Evolutionary conservation across 768 basidiomycete species (phyloP).

Genomic region (Fomitopsis serialis): DNA sequence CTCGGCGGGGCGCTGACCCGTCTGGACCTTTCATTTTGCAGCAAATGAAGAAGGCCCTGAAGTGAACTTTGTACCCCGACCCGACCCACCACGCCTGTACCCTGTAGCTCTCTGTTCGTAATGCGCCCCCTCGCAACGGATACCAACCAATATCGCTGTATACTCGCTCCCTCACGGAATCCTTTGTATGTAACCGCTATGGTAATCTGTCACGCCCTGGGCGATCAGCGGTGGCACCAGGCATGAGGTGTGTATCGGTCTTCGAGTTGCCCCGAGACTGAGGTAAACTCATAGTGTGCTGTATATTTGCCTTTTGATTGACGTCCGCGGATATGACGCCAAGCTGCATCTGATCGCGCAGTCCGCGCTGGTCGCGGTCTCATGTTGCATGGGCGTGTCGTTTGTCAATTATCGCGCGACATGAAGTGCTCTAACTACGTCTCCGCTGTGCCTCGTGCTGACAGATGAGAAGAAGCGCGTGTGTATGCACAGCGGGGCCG

Average conservation of each 20-base stretch:
- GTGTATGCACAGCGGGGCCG: neutral
- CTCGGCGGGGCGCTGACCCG: neutral
- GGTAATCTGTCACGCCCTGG: no score
- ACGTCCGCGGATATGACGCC: slow-evolving; percentile 1
- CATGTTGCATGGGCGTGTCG: neutral
- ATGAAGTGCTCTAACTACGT: neutral
- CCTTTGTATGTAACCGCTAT: neutral
- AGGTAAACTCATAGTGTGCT: neutral
- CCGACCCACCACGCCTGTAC: neutral
- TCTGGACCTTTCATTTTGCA: slow-evolving; percentile 20
- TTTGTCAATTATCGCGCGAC: slow-evolving; percentile 3
- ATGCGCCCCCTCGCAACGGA: neutral
- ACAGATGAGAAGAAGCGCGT: neutral
- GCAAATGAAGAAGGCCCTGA: slow-evolving; percentile 82
- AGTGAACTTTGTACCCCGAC: slow-evolving; percentile 29
- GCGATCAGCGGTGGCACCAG: no score
- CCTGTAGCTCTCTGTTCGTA: neutral
- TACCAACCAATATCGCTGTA: neutral
- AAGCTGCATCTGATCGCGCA: slow-evolving; percentile 1
- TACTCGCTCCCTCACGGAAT: neutral
- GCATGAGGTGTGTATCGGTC: neutral
- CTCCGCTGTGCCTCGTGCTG: neutral
- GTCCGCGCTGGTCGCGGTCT: neutral
- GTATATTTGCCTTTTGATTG: slow-evolving; percentile 1
- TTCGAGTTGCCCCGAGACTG: neutral